Conservation (phyloP, 768 basidiomycete genomes). For the Pisolithus microcarpus region DNA sequence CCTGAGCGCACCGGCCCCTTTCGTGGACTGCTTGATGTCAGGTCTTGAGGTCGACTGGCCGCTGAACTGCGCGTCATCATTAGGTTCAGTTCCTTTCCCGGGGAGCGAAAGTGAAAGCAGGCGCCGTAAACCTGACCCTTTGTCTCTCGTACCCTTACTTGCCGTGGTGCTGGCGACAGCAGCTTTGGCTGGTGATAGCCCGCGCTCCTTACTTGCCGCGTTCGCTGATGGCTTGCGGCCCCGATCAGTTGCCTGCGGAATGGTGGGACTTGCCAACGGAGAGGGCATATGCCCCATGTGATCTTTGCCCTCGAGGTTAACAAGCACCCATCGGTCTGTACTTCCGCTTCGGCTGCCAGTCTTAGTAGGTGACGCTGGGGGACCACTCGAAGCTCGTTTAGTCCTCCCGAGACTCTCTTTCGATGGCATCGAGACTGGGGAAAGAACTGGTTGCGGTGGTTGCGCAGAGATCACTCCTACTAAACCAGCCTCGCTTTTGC, state of each 20-base stretch:
- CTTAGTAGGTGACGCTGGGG: constrained; percentile 28
- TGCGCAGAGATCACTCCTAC: constrained; percentile 42
- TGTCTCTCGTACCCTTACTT: constrained; percentile 24
- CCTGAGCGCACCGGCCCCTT: constrained; percentile 18
- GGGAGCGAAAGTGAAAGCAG: constrained; percentile 27
- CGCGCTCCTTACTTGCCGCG: constrained; percentile 22
- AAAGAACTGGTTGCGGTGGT: constrained; percentile 14
- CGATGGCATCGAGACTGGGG: constrained; percentile 22
- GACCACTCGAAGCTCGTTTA: constrained; percentile 16
- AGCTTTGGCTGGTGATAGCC: constrained; percentile 51
- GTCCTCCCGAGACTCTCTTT: constrained; percentile 18
- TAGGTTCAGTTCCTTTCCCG: constrained; percentile 22
- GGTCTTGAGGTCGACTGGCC: constrained; percentile 22
- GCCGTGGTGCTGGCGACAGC: constrained; percentile 54
- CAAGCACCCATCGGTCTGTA: constrained; percentile 58
- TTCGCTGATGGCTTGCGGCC: constrained; percentile 20
- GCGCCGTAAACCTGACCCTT: constrained; percentile 26
- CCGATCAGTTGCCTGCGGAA: constrained; percentile 24
- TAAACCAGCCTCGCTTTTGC: constrained; percentile 60
- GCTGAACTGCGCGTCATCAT: constrained; percentile 18
- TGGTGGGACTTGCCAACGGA: constrained; percentile 20
- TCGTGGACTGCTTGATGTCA: constrained; percentile 15
- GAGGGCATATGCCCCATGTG: constrained; percentile 21
- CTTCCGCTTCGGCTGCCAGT: constrained; percentile 29
- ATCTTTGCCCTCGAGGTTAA: constrained; percentile 48